Evolutionary conservation across 805 yeast species (phyloP), one percentile per base, ranked within the genome.

Genomic region (Candida sonorensis): DNA sequence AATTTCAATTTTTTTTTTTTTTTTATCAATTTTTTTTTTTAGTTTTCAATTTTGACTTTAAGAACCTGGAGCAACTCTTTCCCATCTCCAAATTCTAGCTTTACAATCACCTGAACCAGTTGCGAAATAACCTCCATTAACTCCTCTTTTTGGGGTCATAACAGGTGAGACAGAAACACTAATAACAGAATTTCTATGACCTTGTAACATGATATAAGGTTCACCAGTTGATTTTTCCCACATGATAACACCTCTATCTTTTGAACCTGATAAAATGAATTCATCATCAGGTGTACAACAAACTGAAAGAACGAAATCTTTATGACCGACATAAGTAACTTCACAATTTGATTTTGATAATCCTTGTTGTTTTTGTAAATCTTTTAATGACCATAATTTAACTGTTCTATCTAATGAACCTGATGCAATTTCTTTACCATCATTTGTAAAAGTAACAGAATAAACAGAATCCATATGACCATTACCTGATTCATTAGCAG

Each of bases 81-180:
- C 77, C 81, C 86, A 86, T 58, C 81, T 75, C 98, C 98, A 90
- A 53, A 90, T 83, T 61, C 96, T 77, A 25, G 97, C 97, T 57
- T 88, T 84, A 61, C 95, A 90, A 62, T 90, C 97, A 57, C 97
- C 98, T 61, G 86, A 74, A 36, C 97, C 97, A 10, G 97, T 88
- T 34, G 97, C 97, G 67, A 90, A 92, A 48, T 85, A 78, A 30
- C 94, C 90, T 43, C 75, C 79, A 40, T 72, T 72, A 30, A 80
- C 81, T 40, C 72, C 69, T 35, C 52, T 37, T 35, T 48, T 49
- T 12, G 57, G 41, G 37, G 68, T 66, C 41, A 85, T 79, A 41
- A 77, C 77, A 45, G 87, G 86, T 16, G 92, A 78, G 15, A 92
- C 95, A 30, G 95, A 86, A 24, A 90, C 97, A 34, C 90, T 79